phyloP scores from a whole-genome alignment of 1,284 basidiomycete species.

The Vanrija humicola region DNA sequence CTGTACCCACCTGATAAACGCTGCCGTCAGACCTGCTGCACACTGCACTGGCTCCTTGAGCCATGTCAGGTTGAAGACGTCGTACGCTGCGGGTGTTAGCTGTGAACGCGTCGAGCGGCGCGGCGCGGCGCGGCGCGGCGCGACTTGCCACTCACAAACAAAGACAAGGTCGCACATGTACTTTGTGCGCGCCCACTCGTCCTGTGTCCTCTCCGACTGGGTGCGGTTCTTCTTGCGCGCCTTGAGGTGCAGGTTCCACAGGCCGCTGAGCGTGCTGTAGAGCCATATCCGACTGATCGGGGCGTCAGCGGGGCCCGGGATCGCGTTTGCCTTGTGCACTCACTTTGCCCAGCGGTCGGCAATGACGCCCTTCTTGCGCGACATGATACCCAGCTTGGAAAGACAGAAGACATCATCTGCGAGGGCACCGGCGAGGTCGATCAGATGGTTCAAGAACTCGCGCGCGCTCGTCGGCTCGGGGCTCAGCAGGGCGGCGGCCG shows the following conservation, averaged over 20 bases:
- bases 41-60: constrained; percentile 43
- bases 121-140: background rate
- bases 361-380: constrained; percentile 18
- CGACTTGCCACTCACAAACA: constrained; percentile 33
- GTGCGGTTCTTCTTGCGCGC: constrained; percentile 1
- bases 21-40: constrained; percentile 31
- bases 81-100: constrained; percentile 31
- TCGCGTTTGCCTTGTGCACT: constrained; percentile 15
- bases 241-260: constrained; percentile 34
- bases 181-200: constrained; percentile 37
- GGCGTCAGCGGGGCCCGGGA: background rate
- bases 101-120: background rate
- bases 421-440: constrained; percentile 37
- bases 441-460: constrained; percentile 32
- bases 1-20: constrained; percentile 37
- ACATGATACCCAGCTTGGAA: constrained; percentile 34
- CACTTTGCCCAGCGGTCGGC: constrained; percentile 42
- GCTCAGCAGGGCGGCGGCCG: constrained; percentile 36
- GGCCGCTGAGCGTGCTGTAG: constrained; percentile 34
- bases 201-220: constrained; percentile 15
- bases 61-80: constrained; percentile 36
- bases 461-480: constrained; percentile 39
- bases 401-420: constrained; percentile 43
- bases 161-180: constrained; percentile 40
- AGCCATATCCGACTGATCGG: constrained; percentile 41